Conservation (phyloP, 2,329 filamentous ascomycete species). For the Anthostomella pinea region DNA sequence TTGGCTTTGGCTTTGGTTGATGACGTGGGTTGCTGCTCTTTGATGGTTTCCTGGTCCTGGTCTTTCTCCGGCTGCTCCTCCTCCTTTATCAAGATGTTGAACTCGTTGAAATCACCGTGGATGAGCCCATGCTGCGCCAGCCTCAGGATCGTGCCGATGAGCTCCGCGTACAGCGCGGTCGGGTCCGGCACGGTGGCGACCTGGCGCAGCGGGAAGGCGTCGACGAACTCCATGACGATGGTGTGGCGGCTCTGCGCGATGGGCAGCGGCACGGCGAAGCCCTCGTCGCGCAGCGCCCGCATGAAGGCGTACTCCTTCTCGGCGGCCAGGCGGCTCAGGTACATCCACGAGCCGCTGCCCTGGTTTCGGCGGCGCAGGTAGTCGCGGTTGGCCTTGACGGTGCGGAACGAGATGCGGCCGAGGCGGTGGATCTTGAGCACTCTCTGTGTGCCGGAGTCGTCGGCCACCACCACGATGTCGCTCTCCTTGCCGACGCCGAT, state of each 20-base stretch:
- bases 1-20: conserved; percentile 15
- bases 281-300: conserved; percentile 77
- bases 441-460: conserved; percentile 70
- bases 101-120: conserved; percentile 98
- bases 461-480: conserved; percentile 91
- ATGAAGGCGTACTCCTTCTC: conserved; percentile 96
- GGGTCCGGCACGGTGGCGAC: conserved; percentile 82
- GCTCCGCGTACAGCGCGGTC: conserved; percentile 81
- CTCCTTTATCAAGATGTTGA: conserved; percentile 95
- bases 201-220: conserved; percentile 88
- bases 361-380: conserved; percentile 65
- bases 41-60: conserved; percentile 22
- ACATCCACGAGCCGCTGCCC: conserved; percentile 87
- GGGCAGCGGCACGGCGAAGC: conserved; percentile 86
- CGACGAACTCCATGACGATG: conserved; percentile 91
- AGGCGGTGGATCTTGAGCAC: conserved; percentile 96
- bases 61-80: conserved; percentile 31
- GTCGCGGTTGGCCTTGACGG: conserved; percentile 92
- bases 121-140: conserved; percentile 86
- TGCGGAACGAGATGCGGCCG: conserved; percentile 93
- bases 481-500: conserved; percentile 97
- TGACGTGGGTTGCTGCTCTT: conserved; percentile 30
- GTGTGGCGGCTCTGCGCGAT: conserved; percentile 90
- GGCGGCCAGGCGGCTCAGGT: conserved; percentile 87
- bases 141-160: conserved; percentile 81